phyloP scores from a whole-genome alignment of 805 yeast genomes.

The Candida montana region DNA sequence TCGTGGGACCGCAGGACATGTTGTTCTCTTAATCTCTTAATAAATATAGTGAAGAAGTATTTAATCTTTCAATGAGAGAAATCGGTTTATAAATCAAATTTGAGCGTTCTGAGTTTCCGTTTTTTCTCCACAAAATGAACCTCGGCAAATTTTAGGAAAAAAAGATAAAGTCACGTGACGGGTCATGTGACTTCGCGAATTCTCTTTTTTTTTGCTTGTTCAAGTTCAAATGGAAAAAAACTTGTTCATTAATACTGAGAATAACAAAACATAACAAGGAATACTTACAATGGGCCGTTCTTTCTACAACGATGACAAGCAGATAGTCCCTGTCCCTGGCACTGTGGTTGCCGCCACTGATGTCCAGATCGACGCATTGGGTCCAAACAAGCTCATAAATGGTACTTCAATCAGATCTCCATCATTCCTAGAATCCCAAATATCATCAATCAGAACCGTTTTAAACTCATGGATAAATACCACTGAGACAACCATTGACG shows the following conservation, averaged over 20 bases:
- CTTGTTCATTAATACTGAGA: too few species aligned
- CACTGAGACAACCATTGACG: constrained; percentile 38
- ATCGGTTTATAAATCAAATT: too few species aligned
- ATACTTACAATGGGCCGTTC: constrained; percentile 6
- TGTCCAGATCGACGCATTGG: constrained; percentile 37
- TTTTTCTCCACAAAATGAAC: not conserved
- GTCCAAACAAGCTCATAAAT: constrained; percentile 43
- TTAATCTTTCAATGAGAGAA: too few species aligned
- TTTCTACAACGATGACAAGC: constrained; percentile 47
- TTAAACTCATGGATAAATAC: constrained; percentile 15
- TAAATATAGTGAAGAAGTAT: too few species aligned
- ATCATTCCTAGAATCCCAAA: constrained; percentile 39
- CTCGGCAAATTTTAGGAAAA: not conserved
- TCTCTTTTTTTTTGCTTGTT: not conserved
- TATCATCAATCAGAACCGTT: constrained; percentile 44
- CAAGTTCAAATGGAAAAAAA: too few species aligned
- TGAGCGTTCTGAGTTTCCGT: not conserved
- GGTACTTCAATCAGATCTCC: constrained; percentile 56
- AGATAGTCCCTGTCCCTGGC: constrained; percentile 46
- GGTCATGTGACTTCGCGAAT: not conserved
- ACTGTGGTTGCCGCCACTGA: constrained; percentile 40
- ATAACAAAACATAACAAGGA: too few species aligned
- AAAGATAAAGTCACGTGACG: too few species aligned
- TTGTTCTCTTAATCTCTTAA: not conserved
- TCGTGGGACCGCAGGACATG: constrained; percentile 22